These are phyloP conservation scores for Rhodotorula babjevae DNA, from an alignment of 768 basidiomycete genomes.

Conservation along the genomic window DNA sequence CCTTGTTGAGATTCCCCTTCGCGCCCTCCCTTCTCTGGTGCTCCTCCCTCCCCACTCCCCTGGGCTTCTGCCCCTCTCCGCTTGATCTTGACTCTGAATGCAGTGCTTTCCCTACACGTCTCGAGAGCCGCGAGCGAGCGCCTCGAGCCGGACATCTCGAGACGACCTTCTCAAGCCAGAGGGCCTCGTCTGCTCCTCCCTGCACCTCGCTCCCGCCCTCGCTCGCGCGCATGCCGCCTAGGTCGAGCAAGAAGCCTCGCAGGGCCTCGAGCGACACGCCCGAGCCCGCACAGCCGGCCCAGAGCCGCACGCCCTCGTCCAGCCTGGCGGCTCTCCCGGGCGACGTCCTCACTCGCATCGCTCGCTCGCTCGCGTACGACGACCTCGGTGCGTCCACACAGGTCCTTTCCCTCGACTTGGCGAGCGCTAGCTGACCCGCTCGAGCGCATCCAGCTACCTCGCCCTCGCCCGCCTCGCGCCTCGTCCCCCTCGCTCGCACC, in stretches of 20 bases:
- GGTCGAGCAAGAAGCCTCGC: background rate
- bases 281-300: background rate
- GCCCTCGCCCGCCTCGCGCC: background rate
- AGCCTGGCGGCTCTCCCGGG: background rate
- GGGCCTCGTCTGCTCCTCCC: background rate
- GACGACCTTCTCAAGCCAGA: background rate
- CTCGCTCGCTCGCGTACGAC: background rate
- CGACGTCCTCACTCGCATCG: slow-evolving; percentile 2
- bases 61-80: background rate
- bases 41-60: background rate
- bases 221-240: background rate
- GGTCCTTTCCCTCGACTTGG: too few species aligned
- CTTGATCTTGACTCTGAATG: background rate
- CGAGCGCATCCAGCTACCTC: too few species aligned
- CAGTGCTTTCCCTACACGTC: background rate
- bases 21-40: background rate
- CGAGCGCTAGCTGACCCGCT: background rate
- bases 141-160: too few species aligned
- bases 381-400: background rate
- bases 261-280: background rate
- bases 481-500: background rate
- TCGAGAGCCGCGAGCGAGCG: background rate
- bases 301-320: background rate
- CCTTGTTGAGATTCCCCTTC: too few species aligned
- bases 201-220: background rate